A percentile compares a stretch with the other conserved stretches of the same genome.
Evolutionary conservation across 805 yeast species (phyloP).

Genomic region (Kuraishia capsulata): DNA sequence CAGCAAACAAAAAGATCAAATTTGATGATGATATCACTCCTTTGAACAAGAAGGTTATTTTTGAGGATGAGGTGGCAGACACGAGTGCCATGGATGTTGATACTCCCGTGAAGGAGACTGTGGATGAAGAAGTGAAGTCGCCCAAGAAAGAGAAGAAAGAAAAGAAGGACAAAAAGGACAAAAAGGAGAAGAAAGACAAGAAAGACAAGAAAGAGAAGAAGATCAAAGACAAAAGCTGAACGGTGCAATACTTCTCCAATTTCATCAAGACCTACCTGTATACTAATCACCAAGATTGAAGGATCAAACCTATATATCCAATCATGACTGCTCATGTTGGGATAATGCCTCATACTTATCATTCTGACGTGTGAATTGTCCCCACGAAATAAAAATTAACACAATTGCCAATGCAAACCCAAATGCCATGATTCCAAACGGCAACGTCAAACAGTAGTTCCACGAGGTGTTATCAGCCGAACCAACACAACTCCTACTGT

Average conservation of each 20-base stretch:
- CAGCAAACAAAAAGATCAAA: constrained; percentile 10
- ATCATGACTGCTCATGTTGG: too few relatives aligned
- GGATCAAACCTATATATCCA: too few relatives aligned
- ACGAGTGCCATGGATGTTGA: too few relatives aligned
- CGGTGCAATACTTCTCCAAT: too few relatives aligned
- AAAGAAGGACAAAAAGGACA: constrained; percentile 10
- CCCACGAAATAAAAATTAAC: neutral
- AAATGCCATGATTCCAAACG: constrained; percentile 7
- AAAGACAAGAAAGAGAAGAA: constrained; percentile 1
- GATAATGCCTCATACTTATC: too few relatives aligned
- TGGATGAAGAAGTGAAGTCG: constrained; percentile 5
- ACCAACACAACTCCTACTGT: constrained; percentile 30
- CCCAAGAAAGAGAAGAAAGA: constrained; percentile 4
- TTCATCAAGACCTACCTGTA: too few relatives aligned
- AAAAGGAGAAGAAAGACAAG: constrained; percentile 2
- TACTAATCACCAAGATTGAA: too few relatives aligned
- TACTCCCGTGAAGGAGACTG: constrained; percentile 6
- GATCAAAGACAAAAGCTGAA: too few relatives aligned
- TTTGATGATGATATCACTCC: constrained; percentile 7
- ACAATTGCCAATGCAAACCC: neutral
- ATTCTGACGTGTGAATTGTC: neutral
- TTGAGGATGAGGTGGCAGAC: constrained; percentile 8
- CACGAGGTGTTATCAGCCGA: neutral
- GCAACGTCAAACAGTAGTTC: constrained; percentile 9
- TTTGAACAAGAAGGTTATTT: constrained; percentile 10